Evolutionary conservation across 2,329 filamentous ascomycete species (phyloP), one percentile per base, ranked within the genome.

Genomic region (Penicillium griseofulvum): DNA sequence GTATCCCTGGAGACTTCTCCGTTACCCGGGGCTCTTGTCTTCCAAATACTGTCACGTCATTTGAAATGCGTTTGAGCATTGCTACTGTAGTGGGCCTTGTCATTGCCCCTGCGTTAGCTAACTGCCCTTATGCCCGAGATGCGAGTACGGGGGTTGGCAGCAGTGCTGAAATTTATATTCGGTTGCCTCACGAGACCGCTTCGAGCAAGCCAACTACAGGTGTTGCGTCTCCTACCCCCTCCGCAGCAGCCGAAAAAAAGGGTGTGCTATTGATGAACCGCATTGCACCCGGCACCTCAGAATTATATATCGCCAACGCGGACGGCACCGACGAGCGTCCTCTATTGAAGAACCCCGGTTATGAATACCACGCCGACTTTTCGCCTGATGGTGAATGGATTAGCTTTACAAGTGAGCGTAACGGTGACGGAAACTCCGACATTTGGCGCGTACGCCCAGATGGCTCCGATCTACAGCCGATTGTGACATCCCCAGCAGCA

Each of bases 301-400:
- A 66, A 24, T 39, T 68, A 8, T 71, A 68, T 39, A 64, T 78
- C 6, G 70, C 75, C 37, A 69, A 77, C 49, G 64, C 69, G 1
- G 72, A 78, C 52, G 75, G 75, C 19, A 74, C 61, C 49, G 69
- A 76, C 51, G 74, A 73, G 48, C 68, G 64, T 5, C 56, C 66
- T 17, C 59, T 78, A 6, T 55, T 77, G 36, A 55, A 61, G 7
- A 53, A 71, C 19, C 63, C 67, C 4, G 33, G 59, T 7, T 76
- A 71, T 55, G 75, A 78, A 26, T 78, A 75, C 54, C 76, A 77
- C 47, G 72, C 68, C 8, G 62, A 60, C 4, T 78, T 71, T 52
- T 76, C 74, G 1, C 64, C 70, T 0, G 74, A 76, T 44, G 71
- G 73, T 5, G 41, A 76, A 57, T 75, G 70, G 68, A 69, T 77